phyloP scores from a whole-genome alignment of 805 yeast genomes.

The Wickerhamomyces silvicola region DNA sequence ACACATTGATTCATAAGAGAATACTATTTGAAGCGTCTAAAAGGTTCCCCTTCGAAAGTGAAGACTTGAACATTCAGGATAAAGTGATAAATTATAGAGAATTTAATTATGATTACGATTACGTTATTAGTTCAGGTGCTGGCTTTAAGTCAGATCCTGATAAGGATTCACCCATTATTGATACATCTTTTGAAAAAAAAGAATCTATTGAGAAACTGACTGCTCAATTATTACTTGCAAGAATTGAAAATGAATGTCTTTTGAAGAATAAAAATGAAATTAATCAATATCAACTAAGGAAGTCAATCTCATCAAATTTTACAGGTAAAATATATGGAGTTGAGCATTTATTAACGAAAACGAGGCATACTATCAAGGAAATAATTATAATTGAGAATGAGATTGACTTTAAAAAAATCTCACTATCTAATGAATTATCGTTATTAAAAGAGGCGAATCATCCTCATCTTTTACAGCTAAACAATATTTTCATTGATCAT shows the following conservation, averaged over 20 bases:
- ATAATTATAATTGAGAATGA: neutral
- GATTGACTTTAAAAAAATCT: neutral
- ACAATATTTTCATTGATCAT: neutral
- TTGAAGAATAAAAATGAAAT: neutral
- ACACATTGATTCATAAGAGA: slow-evolving; percentile 1
- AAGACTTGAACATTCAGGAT: neutral
- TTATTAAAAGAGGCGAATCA: neutral
- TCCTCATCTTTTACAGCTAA: neutral
- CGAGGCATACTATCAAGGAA: slow-evolving; percentile 6
- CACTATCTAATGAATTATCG: slow-evolving; percentile 1
- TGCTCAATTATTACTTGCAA: slow-evolving; percentile 1
- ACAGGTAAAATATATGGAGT: slow-evolving; percentile 6
- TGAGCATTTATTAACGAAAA: slow-evolving; percentile 1
- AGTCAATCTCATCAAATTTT: neutral
- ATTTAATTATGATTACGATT: too few relatives aligned
- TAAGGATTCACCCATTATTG: too few relatives aligned
- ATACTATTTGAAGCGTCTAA: neutral
- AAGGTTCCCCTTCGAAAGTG: neutral
- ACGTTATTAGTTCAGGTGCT: too few relatives aligned
- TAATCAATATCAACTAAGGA: slow-evolving; percentile 1
- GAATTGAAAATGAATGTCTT: neutral
- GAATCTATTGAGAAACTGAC: too few relatives aligned
- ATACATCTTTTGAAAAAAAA: too few relatives aligned
- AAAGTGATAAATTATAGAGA: too few relatives aligned
- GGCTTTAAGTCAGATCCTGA: too few relatives aligned